Conservation (phyloP, 176 grass and related monocot species). For the Tillandsia leiboldiana region DNA sequence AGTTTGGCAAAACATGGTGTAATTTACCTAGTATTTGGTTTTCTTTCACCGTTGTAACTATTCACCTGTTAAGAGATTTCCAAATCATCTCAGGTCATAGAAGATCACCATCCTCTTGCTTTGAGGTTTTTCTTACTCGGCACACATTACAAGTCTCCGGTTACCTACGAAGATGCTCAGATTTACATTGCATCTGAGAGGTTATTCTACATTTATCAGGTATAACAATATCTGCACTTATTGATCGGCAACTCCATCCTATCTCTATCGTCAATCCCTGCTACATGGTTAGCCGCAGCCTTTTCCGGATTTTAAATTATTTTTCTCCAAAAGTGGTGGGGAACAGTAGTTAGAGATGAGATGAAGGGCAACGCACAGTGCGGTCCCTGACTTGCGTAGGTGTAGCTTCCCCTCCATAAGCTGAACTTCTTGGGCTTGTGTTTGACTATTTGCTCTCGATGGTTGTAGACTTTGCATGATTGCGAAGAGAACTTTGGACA, state of each 20-base stretch:
- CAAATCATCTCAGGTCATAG: constrained; percentile 50
- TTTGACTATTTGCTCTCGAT: constrained; percentile 4
- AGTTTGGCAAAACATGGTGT: too few species aligned
- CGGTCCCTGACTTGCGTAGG: too few species aligned
- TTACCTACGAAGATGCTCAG: constrained; percentile 71
- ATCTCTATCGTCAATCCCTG: too few species aligned
- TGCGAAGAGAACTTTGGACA: constrained; percentile 45
- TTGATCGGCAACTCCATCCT: too few species aligned
- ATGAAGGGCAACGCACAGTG: too few species aligned
- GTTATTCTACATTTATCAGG: constrained; percentile 94
- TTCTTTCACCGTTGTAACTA: constrained; percentile 9
- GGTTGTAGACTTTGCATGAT: constrained; percentile 57
- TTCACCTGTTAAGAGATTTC: constrained; percentile 7
- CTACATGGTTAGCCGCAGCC: not conserved
- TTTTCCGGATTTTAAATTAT: too few species aligned
- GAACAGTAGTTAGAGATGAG: too few species aligned
- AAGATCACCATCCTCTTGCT: constrained; percentile 68
- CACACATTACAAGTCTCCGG: constrained; percentile 74
- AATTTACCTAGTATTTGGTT: not conserved
- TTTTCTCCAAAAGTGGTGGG: too few species aligned
- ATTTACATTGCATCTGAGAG: constrained; percentile 85
- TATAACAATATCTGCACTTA: not conserved
- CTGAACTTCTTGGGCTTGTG: not conserved
- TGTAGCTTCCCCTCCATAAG: too few species aligned
- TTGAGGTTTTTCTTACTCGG: constrained; percentile 97